These are phyloP conservation scores for Ambrosia artemisiifolia DNA, from an alignment of 129 eudicot genomes.

Conservation along the genomic window DNA sequence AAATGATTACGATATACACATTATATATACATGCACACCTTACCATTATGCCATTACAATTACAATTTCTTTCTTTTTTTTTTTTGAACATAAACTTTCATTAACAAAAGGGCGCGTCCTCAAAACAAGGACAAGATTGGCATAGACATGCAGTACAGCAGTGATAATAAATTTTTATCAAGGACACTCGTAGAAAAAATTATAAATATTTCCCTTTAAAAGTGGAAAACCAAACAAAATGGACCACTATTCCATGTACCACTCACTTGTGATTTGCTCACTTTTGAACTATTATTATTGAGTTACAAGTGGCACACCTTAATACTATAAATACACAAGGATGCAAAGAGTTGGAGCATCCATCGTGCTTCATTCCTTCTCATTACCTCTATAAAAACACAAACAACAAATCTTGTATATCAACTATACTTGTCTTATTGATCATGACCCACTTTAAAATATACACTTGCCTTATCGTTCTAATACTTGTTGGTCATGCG, in stretches of 20 bases:
- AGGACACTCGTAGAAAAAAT: neutral
- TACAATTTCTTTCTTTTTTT: too few relatives aligned
- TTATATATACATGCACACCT: too few relatives aligned
- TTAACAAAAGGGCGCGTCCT: too few relatives aligned
- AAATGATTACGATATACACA: too few relatives aligned
- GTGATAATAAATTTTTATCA: neutral
- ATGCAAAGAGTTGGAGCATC: slow-evolving; percentile 30
- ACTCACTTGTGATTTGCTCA: slow-evolving; percentile 4
- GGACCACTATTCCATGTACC: neutral
- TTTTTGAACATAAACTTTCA: too few relatives aligned
- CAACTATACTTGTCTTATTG: too few relatives aligned
- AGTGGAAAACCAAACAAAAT: neutral
- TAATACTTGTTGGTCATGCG: slow-evolving; percentile 23
- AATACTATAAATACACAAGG: slow-evolving; percentile 52
- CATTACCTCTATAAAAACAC: slow-evolving; percentile 43
- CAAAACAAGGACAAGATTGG: too few relatives aligned
- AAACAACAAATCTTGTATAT: neutral
- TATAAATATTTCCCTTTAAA: neutral
- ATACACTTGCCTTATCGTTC: slow-evolving; percentile 19
- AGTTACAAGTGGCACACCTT: slow-evolving; percentile 17
- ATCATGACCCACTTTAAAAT: slow-evolving; percentile 37
- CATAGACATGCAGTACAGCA: too few relatives aligned
- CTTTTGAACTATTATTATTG: neutral
- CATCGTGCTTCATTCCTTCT: slow-evolving; percentile 25
- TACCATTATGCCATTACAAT: too few relatives aligned